Evolutionary conservation across 129 eudicot species (phyloP), one percentile per base, ranked within the genome.

Genomic region (Pittosporum tobira): DNA sequence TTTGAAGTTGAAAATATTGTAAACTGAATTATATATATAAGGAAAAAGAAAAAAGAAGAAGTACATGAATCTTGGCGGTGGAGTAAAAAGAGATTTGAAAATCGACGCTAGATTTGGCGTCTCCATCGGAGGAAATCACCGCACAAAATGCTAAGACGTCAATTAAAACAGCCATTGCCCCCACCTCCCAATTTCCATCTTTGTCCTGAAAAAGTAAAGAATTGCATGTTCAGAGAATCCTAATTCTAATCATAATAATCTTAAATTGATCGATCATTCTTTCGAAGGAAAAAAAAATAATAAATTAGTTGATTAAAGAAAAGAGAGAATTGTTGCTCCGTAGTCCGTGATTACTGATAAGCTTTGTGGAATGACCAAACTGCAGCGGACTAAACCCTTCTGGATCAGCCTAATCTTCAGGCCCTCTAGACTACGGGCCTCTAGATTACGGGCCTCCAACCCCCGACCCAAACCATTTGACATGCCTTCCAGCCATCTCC

Each of bases 171-270:
- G 64, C 57, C 57, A 66, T 66, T 0, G 71, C 71, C 46, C 71
- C 71, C 3, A 36, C 48, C 1, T 66, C 57, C 71, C 71, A 66
- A n/a, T 66, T 66, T 13, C 71, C 71, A 57, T 66, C 57, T 23
- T 31, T 30, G 20, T 66, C 71, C 71, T 66, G 16, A 21, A 48
- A 16, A 45, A 16, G 2, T 22, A 45, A n/a, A n/a, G n/a, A n/a
- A n/a, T n/a, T n/a, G n/a, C n/a, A n/a, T n/a, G n/a, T n/a, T n/a
- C n/a, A n/a, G n/a, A n/a, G n/a, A n/a, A n/a, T n/a, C n/a, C n/a
- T n/a, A n/a, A 9, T 34, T 6, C 11, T 34, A 34, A 8, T 34
- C 40, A 34, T 34, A 34, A 34, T 34, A n/a, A n/a, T n/a, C 40
- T 5, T 34, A 34, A 34, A 9, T 34, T 8, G 40, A 34, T 34